Conservation (phyloP, 208 protist genomes). For the Leishmania gerbilli region DNA sequence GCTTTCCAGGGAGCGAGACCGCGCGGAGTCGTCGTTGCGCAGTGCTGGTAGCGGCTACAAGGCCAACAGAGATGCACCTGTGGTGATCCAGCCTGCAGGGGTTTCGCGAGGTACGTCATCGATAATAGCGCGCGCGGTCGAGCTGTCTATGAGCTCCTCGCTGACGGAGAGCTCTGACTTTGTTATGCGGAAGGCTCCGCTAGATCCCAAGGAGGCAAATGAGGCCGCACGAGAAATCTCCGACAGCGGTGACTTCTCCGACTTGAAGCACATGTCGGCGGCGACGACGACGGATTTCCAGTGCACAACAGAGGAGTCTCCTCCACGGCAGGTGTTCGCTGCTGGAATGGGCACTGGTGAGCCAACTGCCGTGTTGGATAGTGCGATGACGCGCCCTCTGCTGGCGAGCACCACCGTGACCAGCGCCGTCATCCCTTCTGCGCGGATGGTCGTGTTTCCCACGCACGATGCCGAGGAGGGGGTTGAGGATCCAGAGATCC, state of each 20-base stretch:
- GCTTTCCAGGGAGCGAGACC: neutral
- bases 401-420: neutral
- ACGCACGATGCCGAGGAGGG: neutral
- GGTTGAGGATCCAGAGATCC: neutral
- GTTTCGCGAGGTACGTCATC: neutral
- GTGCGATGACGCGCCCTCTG: neutral
- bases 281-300: neutral
- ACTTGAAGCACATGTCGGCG: neutral
- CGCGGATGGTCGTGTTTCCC: too few species aligned
- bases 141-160: constrained; percentile 12
- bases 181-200: neutral
- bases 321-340: neutral
- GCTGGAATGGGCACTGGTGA: neutral
- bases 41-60: neutral
- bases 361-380: neutral
- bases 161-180: constrained; percentile 14
- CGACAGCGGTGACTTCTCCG: neutral
- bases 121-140: neutral
- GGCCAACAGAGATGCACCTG: too few species aligned
- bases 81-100: neutral
- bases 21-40: neutral
- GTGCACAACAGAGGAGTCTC: neutral
- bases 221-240: neutral
- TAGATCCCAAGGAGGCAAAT: neutral
- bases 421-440: neutral